These are phyloP conservation scores for Mortierella sp. DNA, from an alignment of 371 early-diverging fungal species.

Conservation along the genomic window DNA sequence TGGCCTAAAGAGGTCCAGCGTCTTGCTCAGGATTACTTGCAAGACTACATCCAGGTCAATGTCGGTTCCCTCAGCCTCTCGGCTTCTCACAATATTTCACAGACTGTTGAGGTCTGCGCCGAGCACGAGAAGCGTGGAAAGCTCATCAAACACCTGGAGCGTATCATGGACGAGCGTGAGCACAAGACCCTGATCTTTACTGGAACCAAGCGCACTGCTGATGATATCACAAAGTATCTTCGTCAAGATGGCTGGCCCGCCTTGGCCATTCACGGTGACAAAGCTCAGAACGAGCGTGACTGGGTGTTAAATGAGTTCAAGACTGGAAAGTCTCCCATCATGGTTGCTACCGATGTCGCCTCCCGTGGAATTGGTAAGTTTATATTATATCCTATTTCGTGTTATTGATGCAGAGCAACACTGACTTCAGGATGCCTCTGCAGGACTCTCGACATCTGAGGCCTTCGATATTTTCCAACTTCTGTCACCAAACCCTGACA, in stretches of 20 bases:
- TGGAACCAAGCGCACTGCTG: constrained; percentile 98
- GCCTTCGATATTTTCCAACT: not conserved
- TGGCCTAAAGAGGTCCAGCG: constrained; percentile 99
- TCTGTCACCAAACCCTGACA: not conserved
- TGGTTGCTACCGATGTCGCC: constrained; percentile 99
- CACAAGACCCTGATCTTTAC: constrained; percentile 98
- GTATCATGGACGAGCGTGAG: constrained; percentile 83
- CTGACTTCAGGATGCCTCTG: not conserved
- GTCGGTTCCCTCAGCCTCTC: constrained; percentile 97
- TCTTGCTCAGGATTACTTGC: constrained; percentile 95
- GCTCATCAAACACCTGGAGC: constrained; percentile 80
- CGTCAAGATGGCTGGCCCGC: constrained; percentile 97
- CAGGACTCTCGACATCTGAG: not conserved
- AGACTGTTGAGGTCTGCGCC: constrained; percentile 91
- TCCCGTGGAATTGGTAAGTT: constrained; percentile 98
- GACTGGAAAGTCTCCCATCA: constrained; percentile 88
- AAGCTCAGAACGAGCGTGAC: constrained; percentile 98
- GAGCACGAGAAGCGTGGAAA: constrained; percentile 92
- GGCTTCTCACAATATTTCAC: constrained; percentile 96
- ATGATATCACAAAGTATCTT: constrained; percentile 94
- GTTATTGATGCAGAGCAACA: not conserved
- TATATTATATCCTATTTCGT: not conserved
- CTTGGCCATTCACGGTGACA: constrained; percentile 99
- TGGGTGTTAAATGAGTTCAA: constrained; percentile 96
- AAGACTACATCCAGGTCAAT: constrained; percentile 98